Conservation (phyloP, 1,284 basidiomycete species). For the Leccinum pachyderme region DNA sequence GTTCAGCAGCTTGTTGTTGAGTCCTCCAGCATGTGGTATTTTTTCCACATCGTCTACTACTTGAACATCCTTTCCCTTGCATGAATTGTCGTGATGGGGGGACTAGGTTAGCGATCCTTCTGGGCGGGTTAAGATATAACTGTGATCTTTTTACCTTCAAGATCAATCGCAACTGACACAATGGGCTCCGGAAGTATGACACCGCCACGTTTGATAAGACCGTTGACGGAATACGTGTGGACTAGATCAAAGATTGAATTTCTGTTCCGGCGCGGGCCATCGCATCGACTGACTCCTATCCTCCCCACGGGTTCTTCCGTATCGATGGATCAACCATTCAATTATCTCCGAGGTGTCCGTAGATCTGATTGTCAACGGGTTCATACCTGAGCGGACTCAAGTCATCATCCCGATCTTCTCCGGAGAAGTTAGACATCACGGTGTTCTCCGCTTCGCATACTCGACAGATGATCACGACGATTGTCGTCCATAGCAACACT, state of each 20-base stretch:
- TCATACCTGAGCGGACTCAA: too few relatives aligned
- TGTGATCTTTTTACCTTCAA: neutral
- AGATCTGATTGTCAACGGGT: too few relatives aligned
- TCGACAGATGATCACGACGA: neutral
- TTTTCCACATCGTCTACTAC: neutral
- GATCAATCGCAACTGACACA: neutral
- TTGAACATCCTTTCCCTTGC: conserved; percentile 1
- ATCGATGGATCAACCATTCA: too few relatives aligned
- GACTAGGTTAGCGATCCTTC: neutral
- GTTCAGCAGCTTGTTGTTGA: conserved; percentile 34
- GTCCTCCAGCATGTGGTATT: neutral
- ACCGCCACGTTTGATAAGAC: neutral
- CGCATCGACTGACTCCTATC: too few relatives aligned
- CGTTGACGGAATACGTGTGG: too few relatives aligned
- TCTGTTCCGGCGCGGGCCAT: too few relatives aligned
- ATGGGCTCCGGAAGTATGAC: neutral
- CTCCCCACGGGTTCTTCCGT: too few relatives aligned
- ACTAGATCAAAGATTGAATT: too few relatives aligned
- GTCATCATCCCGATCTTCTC: too few relatives aligned
- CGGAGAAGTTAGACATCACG: too few relatives aligned
- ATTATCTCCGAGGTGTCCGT: too few relatives aligned
- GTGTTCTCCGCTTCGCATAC: neutral
- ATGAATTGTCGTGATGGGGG: conserved; percentile 15
- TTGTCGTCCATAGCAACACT: too few relatives aligned
- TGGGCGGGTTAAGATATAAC: neutral